phyloP scores from a whole-genome alignment of 164 flowering plant species.

The Warburgia ugandensis region DNA sequence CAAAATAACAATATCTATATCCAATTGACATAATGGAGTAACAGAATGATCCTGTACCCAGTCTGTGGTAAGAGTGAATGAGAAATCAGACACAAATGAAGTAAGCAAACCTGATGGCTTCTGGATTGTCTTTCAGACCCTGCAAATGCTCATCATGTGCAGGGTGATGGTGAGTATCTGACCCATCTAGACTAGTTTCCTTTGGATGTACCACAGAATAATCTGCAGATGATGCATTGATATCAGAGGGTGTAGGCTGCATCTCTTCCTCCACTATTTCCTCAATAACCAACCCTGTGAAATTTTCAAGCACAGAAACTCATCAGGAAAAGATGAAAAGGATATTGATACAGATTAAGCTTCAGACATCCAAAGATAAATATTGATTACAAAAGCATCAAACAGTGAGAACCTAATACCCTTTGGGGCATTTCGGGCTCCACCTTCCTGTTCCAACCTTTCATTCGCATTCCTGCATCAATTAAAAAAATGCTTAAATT shows the following conservation, averaged over 20 bases:
- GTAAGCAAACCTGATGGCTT: conserved; percentile 58
- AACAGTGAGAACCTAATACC: conserved; percentile 30
- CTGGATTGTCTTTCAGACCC: conserved; percentile 25
- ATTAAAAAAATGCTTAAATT: too few species aligned
- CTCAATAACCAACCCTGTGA: conserved; percentile 71
- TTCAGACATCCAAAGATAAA: too few species aligned
- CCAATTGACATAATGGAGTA: too few species aligned
- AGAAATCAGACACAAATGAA: background rate
- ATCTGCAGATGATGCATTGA: conserved; percentile 20
- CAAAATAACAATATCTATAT: too few species aligned
- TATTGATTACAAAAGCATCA: background rate
- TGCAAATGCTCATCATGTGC: too few species aligned
- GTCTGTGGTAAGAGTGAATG: too few species aligned
- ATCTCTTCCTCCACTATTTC: conserved; percentile 71
- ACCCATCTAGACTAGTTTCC: too few species aligned
- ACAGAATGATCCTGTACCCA: too few species aligned
- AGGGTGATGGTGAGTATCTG: too few species aligned
- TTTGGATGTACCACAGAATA: conserved; percentile 19
- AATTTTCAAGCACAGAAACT: conserved; percentile 1
- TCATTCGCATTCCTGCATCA: conserved; percentile 55
- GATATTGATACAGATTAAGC: background rate
- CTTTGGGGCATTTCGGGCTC: conserved; percentile 21
- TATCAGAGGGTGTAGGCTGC: conserved; percentile 18
- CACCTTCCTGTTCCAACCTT: conserved; percentile 39
- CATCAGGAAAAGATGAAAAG: background rate